These are phyloP conservation scores for Euphorbia tirucalli DNA, from an alignment of 345 rosid species.

Conservation along the genomic window DNA sequence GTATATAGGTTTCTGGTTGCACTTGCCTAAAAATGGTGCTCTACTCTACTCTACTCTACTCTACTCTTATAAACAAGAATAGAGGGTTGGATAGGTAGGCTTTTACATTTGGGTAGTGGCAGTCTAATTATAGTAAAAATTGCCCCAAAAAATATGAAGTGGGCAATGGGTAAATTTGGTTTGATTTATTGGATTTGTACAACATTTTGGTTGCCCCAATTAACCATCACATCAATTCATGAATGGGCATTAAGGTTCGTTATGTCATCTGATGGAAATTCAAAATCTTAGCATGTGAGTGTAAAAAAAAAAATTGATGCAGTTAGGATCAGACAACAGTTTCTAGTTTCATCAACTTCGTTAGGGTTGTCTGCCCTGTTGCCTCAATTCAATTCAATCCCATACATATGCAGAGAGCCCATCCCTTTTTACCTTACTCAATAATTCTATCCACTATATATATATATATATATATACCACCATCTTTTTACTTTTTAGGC, in stretches of 20 bases:
- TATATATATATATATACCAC: too few species aligned
- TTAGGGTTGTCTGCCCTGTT: not conserved
- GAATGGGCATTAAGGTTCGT: not conserved
- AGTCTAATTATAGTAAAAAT: not conserved
- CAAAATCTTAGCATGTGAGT: not conserved
- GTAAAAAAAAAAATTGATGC: not conserved
- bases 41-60: not conserved
- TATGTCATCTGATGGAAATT: not conserved
- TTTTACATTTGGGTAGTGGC: not conserved
- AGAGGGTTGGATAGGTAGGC: not conserved
- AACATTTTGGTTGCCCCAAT: not conserved
- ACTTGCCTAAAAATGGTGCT: not conserved
- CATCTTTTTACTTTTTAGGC: too few species aligned
- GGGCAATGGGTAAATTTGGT: not conserved
- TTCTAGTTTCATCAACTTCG: conserved; percentile 1
- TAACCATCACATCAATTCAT: conserved; percentile 5
- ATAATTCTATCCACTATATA: too few species aligned
- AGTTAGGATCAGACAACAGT: conserved; percentile 9
- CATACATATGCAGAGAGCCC: not conserved
- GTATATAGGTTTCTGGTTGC: not conserved
- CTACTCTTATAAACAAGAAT: not conserved
- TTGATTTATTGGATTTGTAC: too few species aligned
- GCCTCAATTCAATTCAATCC: not conserved
- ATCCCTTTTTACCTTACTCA: too few species aligned
- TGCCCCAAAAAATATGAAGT: not conserved